These are phyloP conservation scores for Fagopyrum homotropicum DNA, from an alignment of 148 eudicot genomes.

Conservation along the genomic window DNA sequence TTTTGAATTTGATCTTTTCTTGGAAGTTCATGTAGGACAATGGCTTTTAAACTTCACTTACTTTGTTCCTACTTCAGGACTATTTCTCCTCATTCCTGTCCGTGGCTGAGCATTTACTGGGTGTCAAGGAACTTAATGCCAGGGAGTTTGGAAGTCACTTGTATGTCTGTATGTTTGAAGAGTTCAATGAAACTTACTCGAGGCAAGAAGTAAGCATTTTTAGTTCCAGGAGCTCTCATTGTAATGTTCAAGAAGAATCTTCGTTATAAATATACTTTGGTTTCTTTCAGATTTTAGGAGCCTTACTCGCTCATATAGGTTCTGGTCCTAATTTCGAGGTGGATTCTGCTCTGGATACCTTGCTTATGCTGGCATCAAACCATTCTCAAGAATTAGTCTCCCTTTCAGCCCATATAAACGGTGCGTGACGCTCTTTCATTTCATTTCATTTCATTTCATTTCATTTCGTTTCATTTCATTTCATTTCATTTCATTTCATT, in stretches of 20 bases:
- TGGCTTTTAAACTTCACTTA: conserved; percentile 8
- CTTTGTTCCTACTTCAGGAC: conserved; percentile 24
- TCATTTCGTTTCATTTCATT: background rate
- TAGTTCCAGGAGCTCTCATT: conserved; percentile 2
- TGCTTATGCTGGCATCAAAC: conserved; percentile 39
- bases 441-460: background rate
- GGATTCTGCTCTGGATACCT: conserved; percentile 43
- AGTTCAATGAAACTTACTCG: conserved; percentile 32
- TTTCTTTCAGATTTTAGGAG: conserved; percentile 38
- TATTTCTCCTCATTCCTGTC: conserved; percentile 41
- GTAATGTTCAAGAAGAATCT: background rate
- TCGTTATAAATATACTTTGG: background rate
- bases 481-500: background rate
- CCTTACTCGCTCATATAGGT: conserved; percentile 51
- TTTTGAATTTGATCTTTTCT: conserved; percentile 1
- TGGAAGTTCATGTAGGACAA: background rate
- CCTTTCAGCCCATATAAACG: conserved; percentile 46
- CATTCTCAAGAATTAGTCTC: conserved; percentile 41
- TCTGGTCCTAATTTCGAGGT: conserved; percentile 48
- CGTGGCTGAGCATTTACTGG: conserved; percentile 37
- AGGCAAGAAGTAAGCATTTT: conserved; percentile 53
- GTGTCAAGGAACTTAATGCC: conserved; percentile 41
- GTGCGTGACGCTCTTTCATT: conserved; percentile 18
- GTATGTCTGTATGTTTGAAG: conserved; percentile 40
- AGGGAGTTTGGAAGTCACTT: conserved; percentile 40